Percentiles rank a stretch among this genome's conserved stretches.
Evolutionary conservation across 1,284 basidiomycete species (phyloP).

Genomic region (Mycena sp.): DNA sequence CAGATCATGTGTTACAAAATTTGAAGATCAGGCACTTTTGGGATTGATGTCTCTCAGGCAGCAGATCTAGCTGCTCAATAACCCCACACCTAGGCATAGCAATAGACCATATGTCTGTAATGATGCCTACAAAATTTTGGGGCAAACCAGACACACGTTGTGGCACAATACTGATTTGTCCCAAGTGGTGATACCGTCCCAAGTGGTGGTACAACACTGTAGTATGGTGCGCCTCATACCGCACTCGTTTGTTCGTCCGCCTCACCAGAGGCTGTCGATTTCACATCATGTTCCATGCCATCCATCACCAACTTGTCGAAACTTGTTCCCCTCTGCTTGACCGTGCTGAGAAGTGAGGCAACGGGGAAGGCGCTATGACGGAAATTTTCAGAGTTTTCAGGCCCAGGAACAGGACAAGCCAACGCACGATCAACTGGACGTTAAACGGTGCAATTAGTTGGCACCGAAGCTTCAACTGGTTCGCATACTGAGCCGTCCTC

Average conservation of each 20-base stretch:
- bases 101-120: too few species aligned
- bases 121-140: too few species aligned
- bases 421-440: slow-evolving; percentile 1
- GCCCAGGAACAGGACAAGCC: slow-evolving; percentile 18
- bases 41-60: too few species aligned
- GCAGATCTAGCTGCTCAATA: too few species aligned
- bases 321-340: background rate
- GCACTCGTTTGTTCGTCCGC: background rate
- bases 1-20: too few species aligned
- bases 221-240: background rate
- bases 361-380: background rate
- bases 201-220: too few species aligned
- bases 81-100: too few species aligned
- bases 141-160: too few species aligned
- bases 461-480: slow-evolving; percentile 13
- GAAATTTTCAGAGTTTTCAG: slow-evolving; percentile 12
- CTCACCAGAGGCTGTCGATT: background rate
- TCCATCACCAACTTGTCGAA: slow-evolving; percentile 6
- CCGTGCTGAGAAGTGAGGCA: background rate
- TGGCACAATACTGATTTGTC: too few species aligned
- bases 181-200: too few species aligned
- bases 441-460: background rate
- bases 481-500: slow-evolving; percentile 11
- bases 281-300: slow-evolving; percentile 1
- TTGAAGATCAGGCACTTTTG: too few species aligned